Base-by-base conservation (phyloP, 495 filamentous ascomycete species). In the Trichoderma reesei region DNA sequence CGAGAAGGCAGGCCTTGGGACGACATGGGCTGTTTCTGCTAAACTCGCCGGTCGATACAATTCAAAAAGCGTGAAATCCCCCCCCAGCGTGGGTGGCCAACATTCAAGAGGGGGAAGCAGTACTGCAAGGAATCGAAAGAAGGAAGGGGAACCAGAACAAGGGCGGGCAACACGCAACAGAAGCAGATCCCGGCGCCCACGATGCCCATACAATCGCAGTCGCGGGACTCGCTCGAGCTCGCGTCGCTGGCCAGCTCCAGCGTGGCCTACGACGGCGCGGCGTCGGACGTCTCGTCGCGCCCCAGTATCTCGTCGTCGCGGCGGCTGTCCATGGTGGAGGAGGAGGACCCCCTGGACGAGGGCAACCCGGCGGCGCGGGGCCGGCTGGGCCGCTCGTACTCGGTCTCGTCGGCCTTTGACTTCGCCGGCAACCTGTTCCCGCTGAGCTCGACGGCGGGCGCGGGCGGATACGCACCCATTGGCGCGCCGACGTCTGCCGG, bases 171-270 rank as follows among this genome's bases (percentile, higher is more conserved):
- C 10, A 56, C 13, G 20, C 20, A 3, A 34, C 1, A 11, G 26
- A 14, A 5, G 4, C 5, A 39, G 18, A 60, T 2, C 26, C 5
- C 11, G n/a, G n/a, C 36, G 18, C 46, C 34, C 14, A 18, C n/a
- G n/a, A n/a, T 39, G 48, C 36, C 46, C 66, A 78, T 77, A 34
- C 73, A 74, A 44, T 69, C 72, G 31, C 68, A 70, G 61, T 81
- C 85, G 59, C 89, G 94, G 70, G 94, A 98, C 80, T 98, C 94
- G 63, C 86, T 98, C 67, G 94, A 98, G 77, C 89, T 98, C 59
- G 94, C 91, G 61, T 96, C 92, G 36, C 86, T 98, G 63, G 94
- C 94, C 13, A 90, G 87, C 59, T 96, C 92, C 51, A 88, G 84
- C 56, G 84, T 77, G 54, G 75, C 77, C 18, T 78, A 77, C 65